Evolutionary conservation across 257 asterid species (phyloP), one percentile per base, ranked within the genome.

Genomic region (Ligustrum vulgare): DNA sequence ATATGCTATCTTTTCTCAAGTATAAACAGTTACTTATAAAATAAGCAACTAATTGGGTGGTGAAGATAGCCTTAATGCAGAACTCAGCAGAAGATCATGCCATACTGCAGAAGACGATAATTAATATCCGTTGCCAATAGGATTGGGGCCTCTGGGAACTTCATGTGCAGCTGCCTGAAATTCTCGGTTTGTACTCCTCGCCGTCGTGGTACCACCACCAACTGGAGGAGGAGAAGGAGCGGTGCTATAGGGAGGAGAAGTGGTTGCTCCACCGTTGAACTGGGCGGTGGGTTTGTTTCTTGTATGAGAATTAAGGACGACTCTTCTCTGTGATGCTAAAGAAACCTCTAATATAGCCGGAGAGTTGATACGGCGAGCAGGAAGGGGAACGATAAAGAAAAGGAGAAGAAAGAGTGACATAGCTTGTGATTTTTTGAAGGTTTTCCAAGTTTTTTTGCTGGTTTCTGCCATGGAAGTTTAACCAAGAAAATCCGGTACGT

Each of bases 101-200:
- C 62, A 51, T 16, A 45, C 54, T 45, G 54, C 54, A 45, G 54
- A 45, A 45, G 54, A 45, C 5, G n/a, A 12, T 45, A 3, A 45
- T 45, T 31, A 10, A 10, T 60, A 60, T 22, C 16, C 9, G 8
- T 60, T 60, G 67, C 34, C 32, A n/a, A 15, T 5, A 8, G 67
- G 67, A 60, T 60, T 60, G 8, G 34, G 34, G 34, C 67, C 67
- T 6, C 67, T 23, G 67, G 67, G 67, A 25, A 23, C 67, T 10
- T 60, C 67, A 60, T 60, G 67, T 25, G 67, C 67, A 60, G 67
- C 13, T 60, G 15, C 67, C 67, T 60, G 67, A 60, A 60, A 60
- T 60, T 60, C 67, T 60, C 34, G 16, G 34, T 23, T 22, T 2
- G 67, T 8, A 18, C 12, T 18, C 64, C 28, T 54, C 25, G 64